Evolutionary conservation across 345 rosid genomes (phyloP).

Genomic region (Laguncularia racemosa): DNA sequence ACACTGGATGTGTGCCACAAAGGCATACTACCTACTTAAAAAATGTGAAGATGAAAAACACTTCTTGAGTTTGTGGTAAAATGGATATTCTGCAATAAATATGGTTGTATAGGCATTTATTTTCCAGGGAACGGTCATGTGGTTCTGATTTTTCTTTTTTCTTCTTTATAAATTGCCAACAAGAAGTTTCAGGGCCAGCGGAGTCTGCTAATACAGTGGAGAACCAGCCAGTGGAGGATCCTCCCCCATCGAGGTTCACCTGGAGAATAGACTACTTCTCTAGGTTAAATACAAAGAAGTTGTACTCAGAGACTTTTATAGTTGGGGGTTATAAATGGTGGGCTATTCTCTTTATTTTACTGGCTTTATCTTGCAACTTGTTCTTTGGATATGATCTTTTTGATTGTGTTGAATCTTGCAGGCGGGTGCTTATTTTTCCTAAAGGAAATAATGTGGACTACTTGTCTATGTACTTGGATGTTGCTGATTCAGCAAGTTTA

Average conservation of each 20-base stretch:
- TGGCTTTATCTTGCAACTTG: not conserved
- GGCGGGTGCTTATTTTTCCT: conserved; percentile 88
- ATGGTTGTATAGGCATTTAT: no score
- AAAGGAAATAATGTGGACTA: conserved; percentile 90
- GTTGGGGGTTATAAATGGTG: conserved; percentile 97
- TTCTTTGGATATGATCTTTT: conserved; percentile 8
- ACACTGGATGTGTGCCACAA: no score
- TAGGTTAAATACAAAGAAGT: conserved; percentile 64
- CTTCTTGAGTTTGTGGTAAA: no score
- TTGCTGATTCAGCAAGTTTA: conserved; percentile 71
- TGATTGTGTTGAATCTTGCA: conserved; percentile 20
- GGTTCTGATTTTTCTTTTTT: conserved; percentile 3
- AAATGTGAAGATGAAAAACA: no score
- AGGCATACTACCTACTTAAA: no score
- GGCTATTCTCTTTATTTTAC: not conserved
- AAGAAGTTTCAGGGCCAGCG: conserved; percentile 36
- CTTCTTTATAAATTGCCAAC: not conserved
- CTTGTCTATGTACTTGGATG: conserved; percentile 95
- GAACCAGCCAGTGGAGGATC: conserved; percentile 77
- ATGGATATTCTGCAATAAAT: not conserved
- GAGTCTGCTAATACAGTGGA: conserved; percentile 56
- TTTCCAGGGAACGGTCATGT: not conserved
- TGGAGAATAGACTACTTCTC: conserved; percentile 81
- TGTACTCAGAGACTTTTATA: conserved; percentile 61
- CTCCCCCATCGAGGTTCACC: conserved; percentile 65